Conservation (phyloP, 148 eudicot species). For the Rhododendron simsii region DNA sequence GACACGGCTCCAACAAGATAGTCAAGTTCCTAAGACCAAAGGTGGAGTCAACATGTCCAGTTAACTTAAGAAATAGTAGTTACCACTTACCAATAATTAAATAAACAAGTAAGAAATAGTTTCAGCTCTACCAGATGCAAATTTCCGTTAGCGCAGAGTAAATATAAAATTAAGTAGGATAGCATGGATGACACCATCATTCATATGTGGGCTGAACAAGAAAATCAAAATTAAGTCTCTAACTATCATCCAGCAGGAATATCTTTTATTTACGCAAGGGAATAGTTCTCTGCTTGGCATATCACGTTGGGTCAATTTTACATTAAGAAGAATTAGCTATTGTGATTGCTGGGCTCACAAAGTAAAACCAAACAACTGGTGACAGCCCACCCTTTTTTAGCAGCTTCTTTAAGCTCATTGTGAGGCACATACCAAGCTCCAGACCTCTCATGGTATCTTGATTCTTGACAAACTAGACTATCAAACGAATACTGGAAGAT, state of each 20-base stretch:
- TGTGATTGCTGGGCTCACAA: not conserved
- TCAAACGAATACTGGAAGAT: not conserved
- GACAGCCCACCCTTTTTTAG: not conserved
- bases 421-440: not conserved
- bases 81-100: not conserved
- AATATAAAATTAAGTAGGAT: not conserved
- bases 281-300: not conserved
- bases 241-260: not conserved
- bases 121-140: not conserved
- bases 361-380: not conserved
- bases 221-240: not conserved
- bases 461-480: not conserved
- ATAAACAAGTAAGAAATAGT: not conserved
- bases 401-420: not conserved
- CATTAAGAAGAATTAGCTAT: not conserved
- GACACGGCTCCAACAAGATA: slow-evolving; percentile 85
- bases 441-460: not conserved
- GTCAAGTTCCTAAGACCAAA: slow-evolving; percentile 65
- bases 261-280: not conserved
- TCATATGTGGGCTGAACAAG: not conserved
- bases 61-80: not conserved
- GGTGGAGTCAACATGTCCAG: not conserved
- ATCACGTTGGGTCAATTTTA: not conserved
- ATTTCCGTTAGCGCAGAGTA: not conserved
- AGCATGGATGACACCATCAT: not conserved